Base-by-base conservation (phyloP, 768 basidiomycete genomes). In the Scleroderma bovista region DNA sequence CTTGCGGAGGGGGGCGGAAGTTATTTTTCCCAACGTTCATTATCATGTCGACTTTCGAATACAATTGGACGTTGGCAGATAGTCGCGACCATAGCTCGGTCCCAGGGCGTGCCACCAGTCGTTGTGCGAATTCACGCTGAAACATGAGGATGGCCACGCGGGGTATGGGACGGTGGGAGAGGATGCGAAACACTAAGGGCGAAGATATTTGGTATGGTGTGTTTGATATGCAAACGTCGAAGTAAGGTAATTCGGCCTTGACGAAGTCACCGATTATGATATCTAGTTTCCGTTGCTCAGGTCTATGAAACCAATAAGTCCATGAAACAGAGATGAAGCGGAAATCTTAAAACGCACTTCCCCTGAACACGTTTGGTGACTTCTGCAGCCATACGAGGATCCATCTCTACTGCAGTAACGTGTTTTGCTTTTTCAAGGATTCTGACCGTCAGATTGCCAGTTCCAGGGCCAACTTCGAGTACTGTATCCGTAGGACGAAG, bases 181-280 rank as follows among this genome's bases (percentile, higher is more conserved):
- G 83, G 31, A 99, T 81, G 52, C 91, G 89, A 78, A 99, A 99
- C 48, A 97, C 87, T 44, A 99, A 85, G 6, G 94, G 91, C 1
- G 96, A 98, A 2, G 96, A 98, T 60, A 99, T 99, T 68, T 98
- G 94, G 69, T 98, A 99, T 1, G 96, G 96, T 1, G 96, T 99
- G 64, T 99, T 99, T 59, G 91, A 93, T 61, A 99, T 98, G 76
- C 95, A 98, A 49, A 96, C 96, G 68, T 98, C 95, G 53, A 99
- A 98, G 70, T 94, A 98, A 10, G 96, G 96, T 17, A 99, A 74
- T 47, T 93, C 90, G n/a, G 88, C 91, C 70, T 98, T 98, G 63
- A 97, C 90, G 64, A 98, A 97, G 69, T 99, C 96, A 44, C 95
- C 96, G 51, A 99, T 88, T 58, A 96, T 83, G 54, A 98, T 84